Evolutionary conservation across 352 stramenopile genomes (phyloP).

Genomic region (Pythium rishiriense): DNA sequence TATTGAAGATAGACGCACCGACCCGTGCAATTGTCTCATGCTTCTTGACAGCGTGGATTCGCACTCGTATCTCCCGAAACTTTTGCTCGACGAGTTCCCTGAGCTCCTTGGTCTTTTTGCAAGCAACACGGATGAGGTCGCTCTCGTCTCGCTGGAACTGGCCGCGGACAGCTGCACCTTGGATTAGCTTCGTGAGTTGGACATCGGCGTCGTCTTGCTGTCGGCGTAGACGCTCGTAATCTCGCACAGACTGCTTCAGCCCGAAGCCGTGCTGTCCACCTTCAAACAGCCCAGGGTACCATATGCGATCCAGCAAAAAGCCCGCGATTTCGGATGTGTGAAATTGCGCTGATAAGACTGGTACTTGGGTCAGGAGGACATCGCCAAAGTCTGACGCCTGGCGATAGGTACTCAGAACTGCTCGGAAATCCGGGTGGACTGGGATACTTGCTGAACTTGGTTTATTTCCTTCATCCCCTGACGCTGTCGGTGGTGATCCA

Average conservation of each 20-base stretch:
- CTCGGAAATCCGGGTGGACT: slow-evolving; percentile 42
- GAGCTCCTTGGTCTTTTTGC: slow-evolving; percentile 31
- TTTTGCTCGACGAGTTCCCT: slow-evolving; percentile 20
- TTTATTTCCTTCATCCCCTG: not conserved
- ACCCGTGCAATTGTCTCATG: slow-evolving; percentile 28
- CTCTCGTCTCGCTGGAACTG: slow-evolving; percentile 51
- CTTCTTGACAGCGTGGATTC: slow-evolving; percentile 21
- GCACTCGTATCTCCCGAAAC: slow-evolving; percentile 19
- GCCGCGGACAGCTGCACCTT: slow-evolving; percentile 40
- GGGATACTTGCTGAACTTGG: slow-evolving; percentile 21
- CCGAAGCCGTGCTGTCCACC: slow-evolving; percentile 18
- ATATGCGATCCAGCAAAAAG: slow-evolving; percentile 52
- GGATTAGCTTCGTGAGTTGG: slow-evolving; percentile 41
- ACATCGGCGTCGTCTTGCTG: slow-evolving; percentile 25
- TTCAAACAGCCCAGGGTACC: slow-evolving; percentile 28
- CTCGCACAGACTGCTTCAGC: slow-evolving; percentile 37
- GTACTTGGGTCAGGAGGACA: slow-evolving; percentile 26
- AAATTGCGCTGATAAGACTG: slow-evolving; percentile 35
- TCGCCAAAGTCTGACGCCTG: slow-evolving; percentile 43
- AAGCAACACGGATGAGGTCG: slow-evolving; percentile 30
- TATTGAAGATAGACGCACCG: slow-evolving; percentile 44
- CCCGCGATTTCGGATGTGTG: slow-evolving; percentile 34
- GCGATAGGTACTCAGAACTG: slow-evolving; percentile 43
- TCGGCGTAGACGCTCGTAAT: slow-evolving; percentile 26
- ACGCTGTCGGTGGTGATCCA: not conserved